A percentile compares a stretch with the other conserved stretches of the same genome.
phyloP scores from a whole-genome alignment of 352 stramenopile species.

The Globisporangium radiosum region DNA sequence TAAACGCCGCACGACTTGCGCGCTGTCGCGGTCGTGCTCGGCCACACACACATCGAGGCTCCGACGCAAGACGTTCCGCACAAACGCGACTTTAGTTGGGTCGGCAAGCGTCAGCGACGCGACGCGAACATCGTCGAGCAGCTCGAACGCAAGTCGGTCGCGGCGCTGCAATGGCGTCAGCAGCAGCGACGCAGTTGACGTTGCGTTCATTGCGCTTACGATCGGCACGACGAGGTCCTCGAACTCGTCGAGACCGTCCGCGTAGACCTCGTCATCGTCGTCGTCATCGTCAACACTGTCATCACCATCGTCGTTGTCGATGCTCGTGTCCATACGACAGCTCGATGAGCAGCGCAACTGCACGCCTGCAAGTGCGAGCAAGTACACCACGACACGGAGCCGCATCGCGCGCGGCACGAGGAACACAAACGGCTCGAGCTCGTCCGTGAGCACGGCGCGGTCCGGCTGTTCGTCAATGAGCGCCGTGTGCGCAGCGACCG shows the following conservation, averaged over 20 bases:
- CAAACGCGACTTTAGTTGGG: slow-evolving; percentile 34
- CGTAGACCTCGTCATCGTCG: slow-evolving; percentile 26
- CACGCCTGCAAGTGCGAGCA: slow-evolving; percentile 50
- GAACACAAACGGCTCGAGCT: slow-evolving; percentile 79
- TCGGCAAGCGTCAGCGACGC: slow-evolving; percentile 18
- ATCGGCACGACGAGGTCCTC: slow-evolving; percentile 33
- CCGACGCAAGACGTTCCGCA: slow-evolving; percentile 30
- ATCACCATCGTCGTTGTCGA: not conserved
- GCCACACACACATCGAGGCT: slow-evolving; percentile 18
- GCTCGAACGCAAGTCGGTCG: slow-evolving; percentile 16
- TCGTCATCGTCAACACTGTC: not conserved
- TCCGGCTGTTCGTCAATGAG: slow-evolving; percentile 62
- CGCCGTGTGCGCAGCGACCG: slow-evolving; percentile 32
- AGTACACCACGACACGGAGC: slow-evolving; percentile 23
- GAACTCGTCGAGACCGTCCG: slow-evolving; percentile 31
- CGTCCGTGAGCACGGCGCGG: slow-evolving; percentile 54
- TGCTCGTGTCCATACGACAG: not conserved
- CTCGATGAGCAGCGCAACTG: slow-evolving; percentile 6
- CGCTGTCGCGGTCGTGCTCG: slow-evolving; percentile 2
- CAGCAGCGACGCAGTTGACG: slow-evolving; percentile 15
- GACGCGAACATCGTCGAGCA: slow-evolving; percentile 22
- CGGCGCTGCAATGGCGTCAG: slow-evolving; percentile 22
- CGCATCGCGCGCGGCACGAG: slow-evolving; percentile 25
- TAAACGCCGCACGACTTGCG: slow-evolving; percentile 26
- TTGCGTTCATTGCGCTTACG: slow-evolving; percentile 30